Evolutionary conservation across 2,329 filamentous ascomycete species (phyloP).

Genomic region (Claviceps quebecensis): DNA sequence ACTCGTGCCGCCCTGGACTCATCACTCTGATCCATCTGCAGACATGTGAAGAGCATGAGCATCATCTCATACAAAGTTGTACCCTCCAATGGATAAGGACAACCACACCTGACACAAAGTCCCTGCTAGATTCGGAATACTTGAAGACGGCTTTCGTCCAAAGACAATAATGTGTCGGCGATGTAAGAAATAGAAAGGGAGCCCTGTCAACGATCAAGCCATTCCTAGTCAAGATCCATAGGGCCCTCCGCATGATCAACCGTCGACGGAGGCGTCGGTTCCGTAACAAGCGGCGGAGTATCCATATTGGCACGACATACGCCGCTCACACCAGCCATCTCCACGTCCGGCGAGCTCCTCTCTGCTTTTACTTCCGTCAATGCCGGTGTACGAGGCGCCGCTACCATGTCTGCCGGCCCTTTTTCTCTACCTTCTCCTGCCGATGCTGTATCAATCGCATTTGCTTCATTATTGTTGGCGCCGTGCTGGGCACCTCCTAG

Average conservation of each 20-base stretch:
- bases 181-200: neutral
- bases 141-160: neutral
- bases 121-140: too few species aligned
- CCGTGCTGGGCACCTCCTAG: conserved; percentile 18
- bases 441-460: neutral
- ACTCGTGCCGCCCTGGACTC: too few species aligned
- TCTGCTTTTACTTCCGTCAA: conserved; percentile 11
- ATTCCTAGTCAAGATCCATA: conserved; percentile 26
- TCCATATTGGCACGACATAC: conserved; percentile 17
- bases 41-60: too few species aligned
- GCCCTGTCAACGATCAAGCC: neutral
- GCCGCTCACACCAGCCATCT: conserved; percentile 8
- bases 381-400: conserved; percentile 6
- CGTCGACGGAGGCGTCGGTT: conserved; percentile 26
- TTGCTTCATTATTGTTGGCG: neutral
- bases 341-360: conserved; percentile 14
- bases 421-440: neutral
- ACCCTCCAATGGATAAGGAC: too few species aligned
- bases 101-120: too few species aligned
- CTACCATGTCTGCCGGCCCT: neutral
- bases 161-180: neutral
- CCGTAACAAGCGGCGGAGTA: conserved; percentile 17
- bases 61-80: too few species aligned
- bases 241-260: conserved; percentile 23
- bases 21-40: too few species aligned